A percentile compares a stretch with the other conserved stretches of the same genome.
These are phyloP conservation scores for Blastocrithidia nonstop DNA, from an alignment of 208 protist species.

Conservation along the genomic window DNA sequence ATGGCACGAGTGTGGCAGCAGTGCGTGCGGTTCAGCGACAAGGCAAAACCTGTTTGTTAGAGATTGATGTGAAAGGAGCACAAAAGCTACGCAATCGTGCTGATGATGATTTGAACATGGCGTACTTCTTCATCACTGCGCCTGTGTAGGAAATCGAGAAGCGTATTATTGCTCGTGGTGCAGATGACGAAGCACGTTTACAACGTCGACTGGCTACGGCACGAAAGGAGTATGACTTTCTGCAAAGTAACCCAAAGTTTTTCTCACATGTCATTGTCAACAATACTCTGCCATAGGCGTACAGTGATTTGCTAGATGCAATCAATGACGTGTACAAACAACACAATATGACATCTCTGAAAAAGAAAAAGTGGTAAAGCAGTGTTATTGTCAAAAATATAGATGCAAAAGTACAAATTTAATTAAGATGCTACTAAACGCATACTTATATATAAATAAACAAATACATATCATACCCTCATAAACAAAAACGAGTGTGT, in stretches of 20 bases:
- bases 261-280: constrained; percentile 63
- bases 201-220: constrained; percentile 62
- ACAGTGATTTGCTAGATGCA: constrained; percentile 26
- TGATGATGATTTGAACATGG: constrained; percentile 18
- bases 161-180: constrained; percentile 57
- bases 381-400: not conserved
- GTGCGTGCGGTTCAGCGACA: constrained; percentile 50
- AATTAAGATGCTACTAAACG: not conserved
- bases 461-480: too few species aligned
- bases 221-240: constrained; percentile 51
- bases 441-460: not conserved
- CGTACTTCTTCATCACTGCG: constrained; percentile 69
- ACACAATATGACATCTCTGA: constrained; percentile 32
- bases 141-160: constrained; percentile 65
- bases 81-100: constrained; percentile 24
- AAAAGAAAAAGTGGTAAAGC: constrained; percentile 1
- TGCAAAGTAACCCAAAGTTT: constrained; percentile 46
- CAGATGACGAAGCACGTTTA: constrained; percentile 59
- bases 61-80: constrained; percentile 87
- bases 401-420: constrained; percentile 1
- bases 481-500: too few species aligned
- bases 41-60: constrained; percentile 76
- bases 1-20: constrained; percentile 84
- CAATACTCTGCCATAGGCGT: constrained; percentile 51
- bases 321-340: constrained; percentile 34